phyloP scores from a whole-genome alignment of 345 rosid species.

The Populus alba region DNA sequence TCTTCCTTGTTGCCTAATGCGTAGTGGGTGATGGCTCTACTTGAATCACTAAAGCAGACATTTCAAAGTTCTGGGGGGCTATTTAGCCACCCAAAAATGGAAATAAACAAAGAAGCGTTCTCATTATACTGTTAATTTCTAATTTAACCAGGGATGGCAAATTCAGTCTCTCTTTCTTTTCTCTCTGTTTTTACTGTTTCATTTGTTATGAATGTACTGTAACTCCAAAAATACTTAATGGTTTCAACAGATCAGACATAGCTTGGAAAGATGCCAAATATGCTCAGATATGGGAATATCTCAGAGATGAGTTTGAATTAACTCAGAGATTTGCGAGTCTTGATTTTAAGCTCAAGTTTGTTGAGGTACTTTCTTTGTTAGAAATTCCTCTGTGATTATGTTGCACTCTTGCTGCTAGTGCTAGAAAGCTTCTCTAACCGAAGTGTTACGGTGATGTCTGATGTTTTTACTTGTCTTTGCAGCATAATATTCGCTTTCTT shows the following conservation, averaged over 20 bases:
- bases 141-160: background rate
- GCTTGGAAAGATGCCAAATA: constrained; percentile 99
- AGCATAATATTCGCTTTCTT: constrained; percentile 92
- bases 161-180: background rate
- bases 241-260: constrained; percentile 73
- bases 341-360: constrained; percentile 88
- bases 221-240: background rate
- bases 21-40: background rate
- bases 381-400: background rate
- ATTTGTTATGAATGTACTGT: background rate
- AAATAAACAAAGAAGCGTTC: background rate
- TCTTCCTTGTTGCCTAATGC: background rate
- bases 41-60: background rate
- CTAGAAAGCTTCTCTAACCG: background rate
- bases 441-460: background rate
- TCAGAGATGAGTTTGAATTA: constrained; percentile 90
- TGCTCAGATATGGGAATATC: constrained; percentile 86
- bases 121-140: background rate
- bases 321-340: constrained; percentile 91
- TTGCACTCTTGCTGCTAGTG: background rate
- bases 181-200: background rate
- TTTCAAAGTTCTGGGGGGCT: background rate
- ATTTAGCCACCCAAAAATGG: background rate
- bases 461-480: constrained; percentile 23
- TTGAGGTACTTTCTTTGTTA: constrained; percentile 50